Conservation (phyloP, 768 basidiomycete genomes). For the Pulveroboletus sp. region DNA sequence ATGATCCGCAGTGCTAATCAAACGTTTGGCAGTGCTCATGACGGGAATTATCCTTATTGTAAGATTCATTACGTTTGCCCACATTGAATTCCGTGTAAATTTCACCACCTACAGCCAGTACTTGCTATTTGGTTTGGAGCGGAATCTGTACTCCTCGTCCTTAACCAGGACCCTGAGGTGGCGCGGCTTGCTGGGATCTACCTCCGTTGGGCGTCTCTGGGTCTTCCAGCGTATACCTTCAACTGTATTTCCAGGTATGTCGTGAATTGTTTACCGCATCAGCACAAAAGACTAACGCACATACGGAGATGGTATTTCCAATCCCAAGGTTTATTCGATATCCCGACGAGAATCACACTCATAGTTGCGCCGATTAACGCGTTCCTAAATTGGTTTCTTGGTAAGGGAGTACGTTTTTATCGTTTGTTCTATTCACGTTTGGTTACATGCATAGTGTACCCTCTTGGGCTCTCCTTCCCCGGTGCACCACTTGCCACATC, state of each 20-base stretch:
- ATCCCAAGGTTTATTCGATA: slow-evolving; percentile 78
- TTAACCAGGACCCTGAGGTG: slow-evolving; percentile 81
- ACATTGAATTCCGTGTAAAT: neutral
- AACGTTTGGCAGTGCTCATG: slow-evolving; percentile 48
- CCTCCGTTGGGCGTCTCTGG: slow-evolving; percentile 69
- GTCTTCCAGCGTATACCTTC: slow-evolving; percentile 71
- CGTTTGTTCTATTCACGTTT: slow-evolving; percentile 1
- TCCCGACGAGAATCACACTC: slow-evolving; percentile 80
- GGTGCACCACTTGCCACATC: slow-evolving; percentile 91
- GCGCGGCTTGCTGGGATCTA: slow-evolving; percentile 73
- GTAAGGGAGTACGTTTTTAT: slow-evolving; percentile 32
- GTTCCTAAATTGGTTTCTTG: slow-evolving; percentile 79
- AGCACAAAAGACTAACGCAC: neutral
- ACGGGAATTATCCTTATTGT: slow-evolving; percentile 57
- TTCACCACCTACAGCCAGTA: slow-evolving; percentile 39
- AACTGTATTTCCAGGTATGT: slow-evolving; percentile 50
- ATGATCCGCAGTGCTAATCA: slow-evolving; percentile 3
- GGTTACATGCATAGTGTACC: slow-evolving; percentile 26
- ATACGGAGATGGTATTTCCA: slow-evolving; percentile 51
- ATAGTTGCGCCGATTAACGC: slow-evolving; percentile 84
- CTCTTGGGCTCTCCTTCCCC: slow-evolving; percentile 79
- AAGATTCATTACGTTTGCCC: slow-evolving; percentile 22
- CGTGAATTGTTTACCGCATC: neutral
- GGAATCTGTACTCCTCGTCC: slow-evolving; percentile 67
- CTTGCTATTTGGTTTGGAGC: slow-evolving; percentile 76